Base-by-base conservation (phyloP, 495 filamentous ascomycete genomes). In the Trichoderma virens region DNA sequence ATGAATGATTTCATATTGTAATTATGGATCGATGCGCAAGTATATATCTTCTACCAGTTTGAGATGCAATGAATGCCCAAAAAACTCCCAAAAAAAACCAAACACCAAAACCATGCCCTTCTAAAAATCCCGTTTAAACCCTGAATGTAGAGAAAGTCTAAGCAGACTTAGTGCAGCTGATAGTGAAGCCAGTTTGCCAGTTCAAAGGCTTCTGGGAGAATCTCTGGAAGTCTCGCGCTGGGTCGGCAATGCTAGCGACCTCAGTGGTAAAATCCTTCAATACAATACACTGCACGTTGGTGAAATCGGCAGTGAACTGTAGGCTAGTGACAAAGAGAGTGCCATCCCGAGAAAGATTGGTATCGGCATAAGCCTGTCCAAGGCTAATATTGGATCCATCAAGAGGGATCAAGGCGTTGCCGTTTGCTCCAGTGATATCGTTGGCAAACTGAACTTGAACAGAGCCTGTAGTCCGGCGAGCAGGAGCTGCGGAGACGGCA, bases 381-480 rank as follows among this genome's bases (percentile, higher is more conserved):
- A 51, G 45, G 45, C 3, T 25, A 25, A 51, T n/a, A 25, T 51
- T 51, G n/a, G 45, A 51, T 20, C 45, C 45, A 51, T 51, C 45
- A 51, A 51, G 45, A 25, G 45, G 45, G 45, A 51, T 51, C 2
- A 25, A 51, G 45, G 45, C 45, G 45, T 51, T 51, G 45, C 45
- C 45, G 45, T 51, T 51, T 51, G 45, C 45, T 25, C 45, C 45
- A 25, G 45, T 51, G 45, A 51, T n/a, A 51, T 51, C 45, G 45
- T 51, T 51, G 45, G 45, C 45, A 51, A 51, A 51, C n/a, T 51
- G 45, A 51, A 51, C 45, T 25, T 25, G 45, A 25, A 51, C 45
- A 51, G 45, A 5, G 45, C n/a, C 45, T 23, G 45, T 47, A n/a
- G 43, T 25, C 2, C 45, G 45, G 23, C n/a, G 18, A 11, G 45